These are phyloP conservation scores for Stagonosporopsis chrysanthemi DNA, from an alignment of 2,329 filamentous ascomycete genomes.

Conservation along the genomic window DNA sequence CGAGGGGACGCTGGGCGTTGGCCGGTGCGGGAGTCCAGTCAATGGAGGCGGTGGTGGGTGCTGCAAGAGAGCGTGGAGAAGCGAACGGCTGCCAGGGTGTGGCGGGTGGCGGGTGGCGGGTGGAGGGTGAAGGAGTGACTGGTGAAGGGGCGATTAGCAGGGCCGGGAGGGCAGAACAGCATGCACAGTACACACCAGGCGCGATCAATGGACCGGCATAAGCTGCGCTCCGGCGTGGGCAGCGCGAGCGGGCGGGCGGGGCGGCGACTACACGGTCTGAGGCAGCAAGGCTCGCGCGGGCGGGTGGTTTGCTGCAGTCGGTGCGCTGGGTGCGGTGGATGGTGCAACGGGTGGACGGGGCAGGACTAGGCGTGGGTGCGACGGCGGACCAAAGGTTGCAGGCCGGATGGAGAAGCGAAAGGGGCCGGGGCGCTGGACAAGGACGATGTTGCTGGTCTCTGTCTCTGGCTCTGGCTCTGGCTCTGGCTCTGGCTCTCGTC, in stretches of 20 bases:
- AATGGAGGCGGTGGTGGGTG: constrained; percentile 40
- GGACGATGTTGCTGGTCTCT: too few relatives aligned
- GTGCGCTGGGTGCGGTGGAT: constrained; percentile 21
- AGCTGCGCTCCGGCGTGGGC: constrained; percentile 24
- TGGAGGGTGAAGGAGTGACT: constrained; percentile 30
- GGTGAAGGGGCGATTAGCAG: constrained; percentile 2
- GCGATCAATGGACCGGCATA: constrained; percentile 46
- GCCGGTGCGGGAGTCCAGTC: constrained; percentile 44
- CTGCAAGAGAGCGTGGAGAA: constrained; percentile 46
- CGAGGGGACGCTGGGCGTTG: constrained; percentile 43
- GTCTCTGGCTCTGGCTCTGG: too few relatives aligned
- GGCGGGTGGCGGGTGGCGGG: constrained; percentile 44
- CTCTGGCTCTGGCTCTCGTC: too few relatives aligned
- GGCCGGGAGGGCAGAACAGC: neutral
- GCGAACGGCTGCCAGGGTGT: constrained; percentile 51
- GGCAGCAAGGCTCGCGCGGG: constrained; percentile 22
- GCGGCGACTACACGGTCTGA: constrained; percentile 23
- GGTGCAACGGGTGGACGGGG: constrained; percentile 32
- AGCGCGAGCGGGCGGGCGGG: constrained; percentile 23
- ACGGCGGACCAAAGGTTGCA: constrained; percentile 22
- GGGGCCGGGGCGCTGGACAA: constrained; percentile 12
- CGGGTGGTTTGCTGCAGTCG: constrained; percentile 18
- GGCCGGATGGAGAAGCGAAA: constrained; percentile 6
- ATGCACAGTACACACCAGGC: constrained; percentile 34
- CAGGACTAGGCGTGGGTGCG: constrained; percentile 27